These are phyloP conservation scores for Penicillium sp. DNA, from an alignment of 2,329 filamentous ascomycete species.

Conservation along the genomic window DNA sequence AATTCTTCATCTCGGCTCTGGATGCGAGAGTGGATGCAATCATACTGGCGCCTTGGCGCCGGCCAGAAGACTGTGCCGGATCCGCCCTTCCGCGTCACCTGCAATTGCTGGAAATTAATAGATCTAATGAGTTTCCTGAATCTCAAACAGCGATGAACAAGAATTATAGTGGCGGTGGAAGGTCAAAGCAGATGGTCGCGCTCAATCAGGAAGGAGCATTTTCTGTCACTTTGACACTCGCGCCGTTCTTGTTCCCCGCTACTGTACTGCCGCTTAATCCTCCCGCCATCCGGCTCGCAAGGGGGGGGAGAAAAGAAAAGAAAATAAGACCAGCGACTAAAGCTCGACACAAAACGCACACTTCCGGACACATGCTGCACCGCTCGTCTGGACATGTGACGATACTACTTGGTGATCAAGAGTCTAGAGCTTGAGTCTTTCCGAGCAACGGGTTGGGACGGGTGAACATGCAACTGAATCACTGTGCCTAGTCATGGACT, in stretches of 20 bases:
- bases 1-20: slow-evolving; percentile 7
- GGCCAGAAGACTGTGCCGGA: neutral
- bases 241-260: too few relatives aligned
- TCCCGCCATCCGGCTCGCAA: neutral
- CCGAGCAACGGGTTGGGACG: slow-evolving; percentile 17
- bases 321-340: neutral
- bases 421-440: slow-evolving; percentile 12
- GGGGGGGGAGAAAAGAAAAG: slow-evolving; percentile 1
- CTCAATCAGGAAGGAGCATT: too few relatives aligned
- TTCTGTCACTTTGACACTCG: too few relatives aligned
- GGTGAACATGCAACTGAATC: neutral
- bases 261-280: neutral
- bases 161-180: neutral
- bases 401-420: slow-evolving; percentile 2
- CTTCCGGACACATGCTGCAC: slow-evolving; percentile 8
- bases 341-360: neutral
- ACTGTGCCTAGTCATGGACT: neutral
- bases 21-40: slow-evolving; percentile 2
- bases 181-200: neutral
- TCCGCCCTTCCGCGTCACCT: neutral
- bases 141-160: neutral
- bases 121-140: neutral
- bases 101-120: slow-evolving; percentile 5
- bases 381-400: slow-evolving; percentile 15
- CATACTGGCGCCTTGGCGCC: neutral